These are phyloP conservation scores for Phytopythium aichiense DNA, from an alignment of 352 stramenopile species.

Conservation along the genomic window DNA sequence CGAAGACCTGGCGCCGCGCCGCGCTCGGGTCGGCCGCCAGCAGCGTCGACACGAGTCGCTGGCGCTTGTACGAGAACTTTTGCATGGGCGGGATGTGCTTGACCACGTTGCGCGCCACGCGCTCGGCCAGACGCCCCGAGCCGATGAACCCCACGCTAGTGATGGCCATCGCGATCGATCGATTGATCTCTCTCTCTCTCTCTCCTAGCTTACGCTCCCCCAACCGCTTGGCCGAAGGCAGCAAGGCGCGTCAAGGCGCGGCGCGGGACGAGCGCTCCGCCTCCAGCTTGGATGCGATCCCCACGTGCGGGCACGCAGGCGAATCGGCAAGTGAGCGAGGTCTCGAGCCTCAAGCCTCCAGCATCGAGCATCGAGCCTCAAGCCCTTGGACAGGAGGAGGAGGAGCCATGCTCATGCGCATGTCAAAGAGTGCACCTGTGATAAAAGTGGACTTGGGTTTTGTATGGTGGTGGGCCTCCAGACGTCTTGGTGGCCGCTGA, in stretches of 20 bases:
- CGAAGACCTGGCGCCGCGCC: constrained; percentile 56
- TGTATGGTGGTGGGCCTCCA: background rate
- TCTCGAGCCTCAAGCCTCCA: background rate
- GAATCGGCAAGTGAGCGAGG: background rate
- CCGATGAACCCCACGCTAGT: constrained; percentile 73
- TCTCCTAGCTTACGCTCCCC: too few relatives aligned
- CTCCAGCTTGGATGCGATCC: background rate
- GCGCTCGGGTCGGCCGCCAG: constrained; percentile 56
- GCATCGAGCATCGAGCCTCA: background rate
- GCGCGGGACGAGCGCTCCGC: background rate
- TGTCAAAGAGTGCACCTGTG: background rate
- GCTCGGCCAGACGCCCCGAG: constrained; percentile 58
- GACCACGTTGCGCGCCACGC: constrained; percentile 53
- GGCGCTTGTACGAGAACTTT: constrained; percentile 72
- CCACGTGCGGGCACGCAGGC: background rate
- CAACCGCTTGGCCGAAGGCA: too few relatives aligned
- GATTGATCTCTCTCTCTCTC: too few relatives aligned
- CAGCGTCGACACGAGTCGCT: constrained; percentile 65
- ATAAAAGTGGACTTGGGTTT: too few relatives aligned
- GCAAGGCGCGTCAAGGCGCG: background rate
- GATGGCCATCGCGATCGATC: constrained; percentile 14
- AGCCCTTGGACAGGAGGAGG: background rate
- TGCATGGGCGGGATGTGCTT: constrained; percentile 56
- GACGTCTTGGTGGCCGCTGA: constrained; percentile 1
- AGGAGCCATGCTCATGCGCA: background rate